Percentiles rank a stretch among this genome's conserved stretches.
Evolutionary conservation across 1,139 yeast species (phyloP).

Genomic region (Suhomyces bribrorum): DNA sequence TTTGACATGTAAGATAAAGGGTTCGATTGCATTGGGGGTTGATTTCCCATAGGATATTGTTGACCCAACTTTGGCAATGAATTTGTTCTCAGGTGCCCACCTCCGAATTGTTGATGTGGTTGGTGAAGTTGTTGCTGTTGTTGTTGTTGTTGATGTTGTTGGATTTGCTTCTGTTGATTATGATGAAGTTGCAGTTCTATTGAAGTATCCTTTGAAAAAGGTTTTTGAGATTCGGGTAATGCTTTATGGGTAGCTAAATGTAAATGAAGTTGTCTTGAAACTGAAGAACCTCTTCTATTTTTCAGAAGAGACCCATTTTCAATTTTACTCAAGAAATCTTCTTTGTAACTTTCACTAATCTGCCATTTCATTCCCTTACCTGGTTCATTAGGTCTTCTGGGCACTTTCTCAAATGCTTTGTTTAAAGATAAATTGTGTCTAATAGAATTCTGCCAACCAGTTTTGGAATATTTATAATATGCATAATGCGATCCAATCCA

Average conservation of each 20-base stretch:
- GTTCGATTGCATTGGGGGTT: constrained; percentile 24
- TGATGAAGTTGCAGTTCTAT: constrained; percentile 21
- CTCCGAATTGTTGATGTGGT: constrained; percentile 23
- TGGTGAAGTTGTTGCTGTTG: constrained; percentile 16
- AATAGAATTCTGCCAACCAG: constrained; percentile 92
- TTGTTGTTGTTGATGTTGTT: constrained; percentile 19
- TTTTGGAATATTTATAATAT: constrained; percentile 84
- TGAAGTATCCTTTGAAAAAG: constrained; percentile 26
- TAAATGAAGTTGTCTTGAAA: constrained; percentile 72
- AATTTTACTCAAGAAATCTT: constrained; percentile 80
- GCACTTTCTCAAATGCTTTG: constrained; percentile 92
- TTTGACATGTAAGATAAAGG: constrained; percentile 26
- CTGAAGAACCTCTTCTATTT: constrained; percentile 77
- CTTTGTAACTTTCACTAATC: constrained; percentile 79
- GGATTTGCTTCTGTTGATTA: constrained; percentile 18
- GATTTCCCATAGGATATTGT: constrained; percentile 20
- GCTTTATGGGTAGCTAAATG: constrained; percentile 72
- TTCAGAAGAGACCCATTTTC: constrained; percentile 72
- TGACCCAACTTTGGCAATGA: constrained; percentile 24
- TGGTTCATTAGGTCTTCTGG: constrained; percentile 92
- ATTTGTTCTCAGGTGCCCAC: constrained; percentile 21
- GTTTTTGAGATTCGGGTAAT: constrained; percentile 54
- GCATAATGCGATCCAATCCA: constrained; percentile 90
- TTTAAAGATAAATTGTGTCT: constrained; percentile 79
- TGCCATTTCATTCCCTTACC: constrained; percentile 99